Percentiles rank a stretch among this genome's conserved stretches.
phyloP scores from a whole-genome alignment of 2,329 filamentous ascomycete genomes.

The Didymellaceae sp. region DNA sequence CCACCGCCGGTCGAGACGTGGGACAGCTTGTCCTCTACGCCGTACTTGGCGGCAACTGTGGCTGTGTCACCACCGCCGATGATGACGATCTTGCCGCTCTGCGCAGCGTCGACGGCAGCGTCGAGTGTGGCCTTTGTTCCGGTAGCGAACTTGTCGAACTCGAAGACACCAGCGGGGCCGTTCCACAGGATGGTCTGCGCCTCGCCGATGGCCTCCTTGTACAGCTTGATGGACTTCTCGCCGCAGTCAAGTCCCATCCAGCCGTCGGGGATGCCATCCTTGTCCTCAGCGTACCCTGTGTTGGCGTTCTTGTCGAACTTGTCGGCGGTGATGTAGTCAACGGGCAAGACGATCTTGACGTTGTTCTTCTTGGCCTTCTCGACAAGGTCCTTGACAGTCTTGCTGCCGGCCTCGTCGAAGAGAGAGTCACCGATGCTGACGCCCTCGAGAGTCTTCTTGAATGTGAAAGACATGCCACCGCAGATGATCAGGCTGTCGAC shows the following conservation, averaged over 20 bases:
- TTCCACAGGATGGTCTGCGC: constrained; percentile 99
- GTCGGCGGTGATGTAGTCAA: constrained; percentile 95
- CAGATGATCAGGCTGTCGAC: constrained; percentile 96
- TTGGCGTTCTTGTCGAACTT: constrained; percentile 89
- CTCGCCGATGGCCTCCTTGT: constrained; percentile 83
- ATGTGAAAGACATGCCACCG: constrained; percentile 98
- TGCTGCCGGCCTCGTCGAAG: constrained; percentile 91
- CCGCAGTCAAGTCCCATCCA: constrained; percentile 99
- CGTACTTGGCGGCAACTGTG: constrained; percentile 96
- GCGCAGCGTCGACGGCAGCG: constrained; percentile 80
- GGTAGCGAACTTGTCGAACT: constrained; percentile 91
- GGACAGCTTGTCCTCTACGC: constrained; percentile 94
- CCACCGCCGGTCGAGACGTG: constrained; percentile 98
- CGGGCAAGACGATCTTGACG: constrained; percentile 92
- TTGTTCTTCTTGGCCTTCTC: constrained; percentile 97
- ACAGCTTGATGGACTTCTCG: constrained; percentile 84
- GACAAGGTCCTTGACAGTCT: constrained; percentile 86
- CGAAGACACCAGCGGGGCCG: constrained; percentile 95
- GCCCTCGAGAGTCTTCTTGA: constrained; percentile 97
- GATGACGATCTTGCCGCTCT: constrained; percentile 92
- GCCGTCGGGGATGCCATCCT: constrained; percentile 89
- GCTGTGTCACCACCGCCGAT: constrained; percentile 98
- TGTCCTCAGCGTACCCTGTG: constrained; percentile 81
- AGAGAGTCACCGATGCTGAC: constrained; percentile 89
- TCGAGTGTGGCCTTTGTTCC: constrained; percentile 94